Conservation (phyloP, 352 stramenopile genomes). For the Phytophthora palmivora region DNA sequence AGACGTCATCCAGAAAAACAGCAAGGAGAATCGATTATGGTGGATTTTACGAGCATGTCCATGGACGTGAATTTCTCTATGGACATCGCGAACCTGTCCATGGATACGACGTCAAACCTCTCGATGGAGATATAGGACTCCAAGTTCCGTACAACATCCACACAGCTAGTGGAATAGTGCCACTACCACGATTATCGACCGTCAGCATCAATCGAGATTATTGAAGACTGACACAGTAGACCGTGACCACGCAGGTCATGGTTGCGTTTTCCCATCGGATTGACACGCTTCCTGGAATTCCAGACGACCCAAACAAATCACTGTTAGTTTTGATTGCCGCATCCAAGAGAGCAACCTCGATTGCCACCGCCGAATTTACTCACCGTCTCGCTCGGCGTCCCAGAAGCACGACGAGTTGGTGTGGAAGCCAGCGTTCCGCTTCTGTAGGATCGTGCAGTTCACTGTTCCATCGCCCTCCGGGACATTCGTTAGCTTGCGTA, state of each 20-base stretch:
- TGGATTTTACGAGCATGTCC: slow-evolving; percentile 80
- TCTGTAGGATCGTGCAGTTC: slow-evolving; percentile 90
- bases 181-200: slow-evolving; percentile 22
- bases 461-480: slow-evolving; percentile 47
- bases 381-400: slow-evolving; percentile 86
- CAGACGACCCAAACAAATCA: slow-evolving; percentile 9
- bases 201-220: slow-evolving; percentile 28
- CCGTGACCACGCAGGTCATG: slow-evolving; percentile 74
- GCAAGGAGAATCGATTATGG: slow-evolving; percentile 78
- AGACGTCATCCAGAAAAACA: slow-evolving; percentile 42
- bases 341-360: background rate
- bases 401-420: slow-evolving; percentile 90
- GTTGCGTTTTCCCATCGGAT: slow-evolving; percentile 80
- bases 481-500: slow-evolving; percentile 34
- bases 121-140: slow-evolving; percentile 51
- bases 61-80: slow-evolving; percentile 52
- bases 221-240: slow-evolving; percentile 79
- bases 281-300: slow-evolving; percentile 64
- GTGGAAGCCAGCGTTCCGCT: slow-evolving; percentile 88
- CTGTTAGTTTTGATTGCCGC: slow-evolving; percentile 16
- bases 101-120: slow-evolving; percentile 54
- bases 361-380: slow-evolving; percentile 12
- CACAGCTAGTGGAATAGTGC: slow-evolving; percentile 25
- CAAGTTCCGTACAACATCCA: slow-evolving; percentile 16
- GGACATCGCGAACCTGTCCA: slow-evolving; percentile 43